These are phyloP conservation scores for Fagus sylvatica DNA, from an alignment of 306 rosid genomes.

Conservation along the genomic window DNA sequence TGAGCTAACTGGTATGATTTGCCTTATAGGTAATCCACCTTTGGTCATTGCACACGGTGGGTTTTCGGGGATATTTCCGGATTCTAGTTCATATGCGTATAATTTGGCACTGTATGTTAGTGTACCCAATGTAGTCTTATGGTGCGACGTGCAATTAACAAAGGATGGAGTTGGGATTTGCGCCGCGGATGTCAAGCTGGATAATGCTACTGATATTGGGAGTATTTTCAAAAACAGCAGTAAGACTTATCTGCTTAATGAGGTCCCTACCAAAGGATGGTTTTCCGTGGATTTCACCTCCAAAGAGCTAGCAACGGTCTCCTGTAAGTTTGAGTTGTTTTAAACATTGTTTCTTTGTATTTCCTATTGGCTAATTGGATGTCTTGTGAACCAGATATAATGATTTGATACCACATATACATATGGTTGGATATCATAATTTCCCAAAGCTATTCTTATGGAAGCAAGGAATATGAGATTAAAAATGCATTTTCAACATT, in stretches of 20 bases:
- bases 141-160: conserved; percentile 93
- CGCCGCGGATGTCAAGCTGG: conserved; percentile 49
- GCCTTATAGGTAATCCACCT: conserved; percentile 61
- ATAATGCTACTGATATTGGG: conserved; percentile 43
- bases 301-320: conserved; percentile 40
- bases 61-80: conserved; percentile 84
- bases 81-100: conserved; percentile 55
- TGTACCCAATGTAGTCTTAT: conserved; percentile 33
- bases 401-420: neutral
- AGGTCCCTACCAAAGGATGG: conserved; percentile 48
- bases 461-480: neutral
- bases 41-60: conserved; percentile 86
- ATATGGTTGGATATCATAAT: neutral
- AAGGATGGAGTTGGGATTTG: conserved; percentile 76
- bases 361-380: neutral
- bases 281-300: conserved; percentile 55
- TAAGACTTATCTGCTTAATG: conserved; percentile 43
- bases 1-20: neutral
- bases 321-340: conserved; percentile 45
- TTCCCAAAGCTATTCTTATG: neutral
- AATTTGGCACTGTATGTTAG: conserved; percentile 24
- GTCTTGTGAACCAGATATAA: neutral
- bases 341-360: neutral
- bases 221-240: neutral
- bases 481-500: neutral